Conservation (phyloP, 1,139 yeast species). For the Saccharomyces hybrid region DNA sequence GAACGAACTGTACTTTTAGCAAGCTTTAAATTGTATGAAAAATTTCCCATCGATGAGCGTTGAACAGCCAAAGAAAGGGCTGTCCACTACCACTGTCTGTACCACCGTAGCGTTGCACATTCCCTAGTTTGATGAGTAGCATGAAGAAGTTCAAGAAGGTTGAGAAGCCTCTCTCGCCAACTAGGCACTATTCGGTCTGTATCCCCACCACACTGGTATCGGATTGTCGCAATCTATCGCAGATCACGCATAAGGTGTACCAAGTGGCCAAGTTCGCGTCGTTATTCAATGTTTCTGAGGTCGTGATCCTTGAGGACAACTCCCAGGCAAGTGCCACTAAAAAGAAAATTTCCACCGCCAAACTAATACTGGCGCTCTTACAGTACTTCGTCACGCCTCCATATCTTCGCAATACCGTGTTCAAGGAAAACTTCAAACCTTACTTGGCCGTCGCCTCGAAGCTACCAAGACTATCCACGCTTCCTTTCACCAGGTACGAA, state of each 20-base stretch:
- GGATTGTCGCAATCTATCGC: conserved; percentile 60
- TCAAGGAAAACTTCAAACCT: conserved; percentile 38
- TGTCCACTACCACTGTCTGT: background rate
- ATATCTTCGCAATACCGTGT: conserved; percentile 59
- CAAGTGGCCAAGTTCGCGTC: conserved; percentile 74
- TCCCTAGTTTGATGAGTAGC: background rate
- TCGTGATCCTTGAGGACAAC: conserved; percentile 53
- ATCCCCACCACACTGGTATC: conserved; percentile 56
- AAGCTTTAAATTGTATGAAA: background rate
- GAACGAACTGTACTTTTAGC: background rate
- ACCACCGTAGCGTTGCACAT: background rate
- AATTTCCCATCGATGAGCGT: background rate
- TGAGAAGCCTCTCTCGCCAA: conserved; percentile 21
- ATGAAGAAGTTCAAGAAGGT: conserved; percentile 18
- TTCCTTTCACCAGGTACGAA: conserved; percentile 56
- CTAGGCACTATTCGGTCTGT: conserved; percentile 44
- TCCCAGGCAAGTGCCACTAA: conserved; percentile 8
- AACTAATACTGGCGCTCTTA: conserved; percentile 59
- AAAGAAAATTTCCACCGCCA: conserved; percentile 34
- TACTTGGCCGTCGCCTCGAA: conserved; percentile 60
- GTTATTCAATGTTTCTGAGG: conserved; percentile 60
- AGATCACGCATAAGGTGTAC: conserved; percentile 63
- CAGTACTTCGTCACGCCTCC: conserved; percentile 86
- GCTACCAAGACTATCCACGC: conserved; percentile 62
- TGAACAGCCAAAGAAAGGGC: background rate